Percentiles rank a stretch among this genome's conserved stretches.
Conservation (phyloP, 495 filamentous ascomycete species). For the Penicillium fimorum region DNA sequence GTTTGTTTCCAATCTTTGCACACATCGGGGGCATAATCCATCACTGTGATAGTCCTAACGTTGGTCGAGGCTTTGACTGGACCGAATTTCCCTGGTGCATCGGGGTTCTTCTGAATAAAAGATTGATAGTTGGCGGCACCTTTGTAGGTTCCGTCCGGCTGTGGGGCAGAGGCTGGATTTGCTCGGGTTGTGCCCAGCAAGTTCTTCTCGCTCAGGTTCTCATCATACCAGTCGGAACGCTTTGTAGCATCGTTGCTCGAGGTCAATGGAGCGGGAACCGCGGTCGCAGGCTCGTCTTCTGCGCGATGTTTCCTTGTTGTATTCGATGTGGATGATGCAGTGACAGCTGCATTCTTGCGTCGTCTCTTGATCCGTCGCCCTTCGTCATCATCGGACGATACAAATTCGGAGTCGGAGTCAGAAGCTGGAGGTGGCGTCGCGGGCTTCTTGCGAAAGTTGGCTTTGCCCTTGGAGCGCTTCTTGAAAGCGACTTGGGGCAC, state of each 20-base stretch:
- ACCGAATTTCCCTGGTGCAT: slow-evolving; percentile 72
- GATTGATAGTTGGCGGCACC: slow-evolving; percentile 68
- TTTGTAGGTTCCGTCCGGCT: slow-evolving; percentile 70
- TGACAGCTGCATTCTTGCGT: slow-evolving; percentile 63
- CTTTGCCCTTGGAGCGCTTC: slow-evolving; percentile 77
- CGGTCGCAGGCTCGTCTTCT: slow-evolving; percentile 59
- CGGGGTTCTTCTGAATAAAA: slow-evolving; percentile 80
- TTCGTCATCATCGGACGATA: slow-evolving; percentile 73
- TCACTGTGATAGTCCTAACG: slow-evolving; percentile 85
- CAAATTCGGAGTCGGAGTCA: slow-evolving; percentile 60
- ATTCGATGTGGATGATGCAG: slow-evolving; percentile 51
- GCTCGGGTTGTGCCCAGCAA: slow-evolving; percentile 60
- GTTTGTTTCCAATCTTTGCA: slow-evolving; percentile 96
- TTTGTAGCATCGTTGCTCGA: slow-evolving; percentile 89
- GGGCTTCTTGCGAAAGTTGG: slow-evolving; percentile 77
- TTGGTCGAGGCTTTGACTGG: slow-evolving; percentile 89
- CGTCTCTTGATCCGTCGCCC: slow-evolving; percentile 74
- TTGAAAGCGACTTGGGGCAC: slow-evolving; percentile 63
- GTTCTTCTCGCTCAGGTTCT: slow-evolving; percentile 55
- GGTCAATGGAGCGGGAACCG: slow-evolving; percentile 49
- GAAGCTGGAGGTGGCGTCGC: slow-evolving; percentile 72
- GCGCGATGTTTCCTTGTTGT: slow-evolving; percentile 39
- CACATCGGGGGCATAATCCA: slow-evolving; percentile 88
- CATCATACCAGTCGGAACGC: slow-evolving; percentile 83
- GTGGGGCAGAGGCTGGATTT: slow-evolving; percentile 19